A percentile compares a stretch with the other conserved stretches of the same genome.
These are phyloP conservation scores for Noccaea bulbosa DNA, from an alignment of 345 rosid species.

Conservation along the genomic window DNA sequence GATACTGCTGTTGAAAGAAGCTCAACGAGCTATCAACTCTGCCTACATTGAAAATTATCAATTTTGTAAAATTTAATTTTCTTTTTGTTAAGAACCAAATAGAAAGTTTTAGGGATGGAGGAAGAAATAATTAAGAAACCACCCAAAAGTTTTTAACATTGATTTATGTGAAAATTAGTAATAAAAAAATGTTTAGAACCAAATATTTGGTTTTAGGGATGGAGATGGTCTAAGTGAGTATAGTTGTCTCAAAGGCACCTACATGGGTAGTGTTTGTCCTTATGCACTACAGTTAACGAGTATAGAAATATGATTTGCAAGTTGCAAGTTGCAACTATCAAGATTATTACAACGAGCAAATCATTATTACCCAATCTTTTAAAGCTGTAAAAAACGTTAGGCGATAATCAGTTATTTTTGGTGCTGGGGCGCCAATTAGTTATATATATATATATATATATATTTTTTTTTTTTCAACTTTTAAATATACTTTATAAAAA, in stretches of 20 bases:
- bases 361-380: background rate
- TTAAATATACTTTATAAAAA: background rate
- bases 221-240: conserved; percentile 15
- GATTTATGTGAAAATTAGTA: too few relatives aligned
- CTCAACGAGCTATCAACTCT: too few relatives aligned
- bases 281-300: conserved; percentile 5
- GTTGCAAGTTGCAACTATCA: background rate
- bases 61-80: too few relatives aligned
- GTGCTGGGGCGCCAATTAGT: background rate
- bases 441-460: too few relatives aligned
- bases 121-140: too few relatives aligned
- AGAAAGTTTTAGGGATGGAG: too few relatives aligned
- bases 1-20: too few relatives aligned
- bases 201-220: too few relatives aligned
- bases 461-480: background rate
- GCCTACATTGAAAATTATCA: too few relatives aligned
- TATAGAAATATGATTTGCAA: background rate
- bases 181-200: too few relatives aligned
- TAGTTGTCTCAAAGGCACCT: conserved; percentile 16
- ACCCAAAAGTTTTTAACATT: too few relatives aligned
- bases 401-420: background rate
- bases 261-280: conserved; percentile 33
- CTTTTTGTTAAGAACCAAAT: too few relatives aligned
- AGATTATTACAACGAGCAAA: background rate
- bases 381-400: background rate